A percentile compares a stretch with the other conserved stretches of the same genome.
These are phyloP conservation scores for Amoeboaphelidium protococcarum DNA, from an alignment of 371 early-diverging fungal species.

Conservation along the genomic window DNA sequence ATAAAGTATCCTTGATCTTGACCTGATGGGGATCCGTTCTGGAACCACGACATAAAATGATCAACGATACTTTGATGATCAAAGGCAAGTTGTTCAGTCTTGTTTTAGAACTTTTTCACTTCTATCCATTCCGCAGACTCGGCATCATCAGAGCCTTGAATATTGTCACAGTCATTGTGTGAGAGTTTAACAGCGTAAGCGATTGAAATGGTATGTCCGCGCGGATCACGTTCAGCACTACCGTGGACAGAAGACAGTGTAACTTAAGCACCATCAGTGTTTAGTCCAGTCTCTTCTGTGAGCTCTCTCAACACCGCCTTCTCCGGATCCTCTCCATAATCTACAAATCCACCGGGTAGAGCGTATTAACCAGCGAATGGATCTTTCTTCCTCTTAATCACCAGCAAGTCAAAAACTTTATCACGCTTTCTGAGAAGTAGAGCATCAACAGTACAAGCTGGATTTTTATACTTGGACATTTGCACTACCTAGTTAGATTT, in stretches of 20 bases:
- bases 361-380: background rate
- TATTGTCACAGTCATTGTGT: background rate
- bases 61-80: background rate
- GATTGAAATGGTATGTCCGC: constrained; percentile 7
- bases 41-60: background rate
- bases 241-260: constrained; percentile 6
- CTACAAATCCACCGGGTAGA: constrained; percentile 5
- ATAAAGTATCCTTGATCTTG: too few species aligned
- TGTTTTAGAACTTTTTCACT: background rate
- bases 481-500: too few species aligned
- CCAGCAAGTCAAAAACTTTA: background rate
- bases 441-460: background rate
- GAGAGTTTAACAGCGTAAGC: constrained; percentile 6
- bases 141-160: background rate
- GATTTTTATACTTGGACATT: background rate
- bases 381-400: background rate
- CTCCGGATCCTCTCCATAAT: constrained; percentile 8
- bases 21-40: background rate
- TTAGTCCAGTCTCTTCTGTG: constrained; percentile 5
- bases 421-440: background rate
- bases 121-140: background rate
- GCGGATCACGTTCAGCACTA: constrained; percentile 5
- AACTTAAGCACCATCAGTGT: background rate
- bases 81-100: background rate
- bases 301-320: constrained; percentile 6